A percentile compares a stretch with the other conserved stretches of the same genome.
Evolutionary conservation across 2,329 filamentous ascomycete species (phyloP).

Genomic region (Xylariaceae sp.): DNA sequence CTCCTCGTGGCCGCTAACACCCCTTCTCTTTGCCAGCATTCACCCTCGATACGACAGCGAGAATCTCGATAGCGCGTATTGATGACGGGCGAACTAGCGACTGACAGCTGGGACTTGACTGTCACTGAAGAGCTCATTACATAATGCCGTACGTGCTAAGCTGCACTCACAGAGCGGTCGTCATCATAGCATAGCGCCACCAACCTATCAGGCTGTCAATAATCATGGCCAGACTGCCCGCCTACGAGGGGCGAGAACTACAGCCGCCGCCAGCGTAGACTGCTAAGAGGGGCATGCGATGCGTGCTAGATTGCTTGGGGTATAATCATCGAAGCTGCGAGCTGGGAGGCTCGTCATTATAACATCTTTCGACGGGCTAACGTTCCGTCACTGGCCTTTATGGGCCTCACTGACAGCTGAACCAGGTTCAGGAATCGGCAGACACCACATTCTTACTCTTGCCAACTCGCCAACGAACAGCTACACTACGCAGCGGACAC

Average conservation of each 20-base stretch:
- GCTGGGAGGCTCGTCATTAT: background rate
- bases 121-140: background rate
- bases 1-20: background rate
- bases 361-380: background rate
- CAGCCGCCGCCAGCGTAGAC: background rate
- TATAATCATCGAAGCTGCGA: background rate
- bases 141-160: background rate
- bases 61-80: background rate
- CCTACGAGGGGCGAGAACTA: background rate
- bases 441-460: background rate
- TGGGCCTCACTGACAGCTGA: background rate
- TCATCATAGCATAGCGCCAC: background rate
- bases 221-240: background rate
- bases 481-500: background rate
- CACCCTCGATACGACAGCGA: background rate
- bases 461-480: background rate
- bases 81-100: background rate
- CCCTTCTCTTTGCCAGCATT: background rate
- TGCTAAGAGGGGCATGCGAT: background rate
- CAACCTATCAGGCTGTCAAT: background rate
- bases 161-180: background rate
- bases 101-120: background rate
- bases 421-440: background rate
- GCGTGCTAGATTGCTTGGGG: background rate
- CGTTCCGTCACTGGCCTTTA: background rate